Conservation (phyloP, 148 eudicot species). For the Cornus kousa region DNA sequence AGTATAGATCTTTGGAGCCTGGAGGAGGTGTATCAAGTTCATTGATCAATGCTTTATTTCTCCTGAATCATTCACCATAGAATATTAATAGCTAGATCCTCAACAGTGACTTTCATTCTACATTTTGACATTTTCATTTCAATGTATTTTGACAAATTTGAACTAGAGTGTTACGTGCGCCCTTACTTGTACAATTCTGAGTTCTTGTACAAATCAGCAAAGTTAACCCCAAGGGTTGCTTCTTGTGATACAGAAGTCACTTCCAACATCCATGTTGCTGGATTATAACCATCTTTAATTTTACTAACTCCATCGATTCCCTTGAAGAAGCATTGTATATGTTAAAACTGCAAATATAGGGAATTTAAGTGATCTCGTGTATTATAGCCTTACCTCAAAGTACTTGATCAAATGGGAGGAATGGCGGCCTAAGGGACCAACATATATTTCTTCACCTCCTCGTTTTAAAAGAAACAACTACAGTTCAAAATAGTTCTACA, state of each 20-base stretch:
- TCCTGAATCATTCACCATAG: slow-evolving; percentile 31
- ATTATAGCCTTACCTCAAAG: slow-evolving; percentile 41
- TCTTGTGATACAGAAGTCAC: slow-evolving; percentile 60
- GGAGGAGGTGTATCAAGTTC: slow-evolving; percentile 48
- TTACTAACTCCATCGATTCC: slow-evolving; percentile 49
- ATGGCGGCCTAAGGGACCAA: slow-evolving; percentile 47
- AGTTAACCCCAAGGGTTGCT: slow-evolving; percentile 45
- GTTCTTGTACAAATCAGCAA: slow-evolving; percentile 47
- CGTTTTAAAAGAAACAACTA: slow-evolving; percentile 53
- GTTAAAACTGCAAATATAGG: not conserved
- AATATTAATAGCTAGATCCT: not conserved
- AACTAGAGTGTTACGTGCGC: not conserved
- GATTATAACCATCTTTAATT: slow-evolving; percentile 68
- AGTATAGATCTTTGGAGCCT: slow-evolving; percentile 49
- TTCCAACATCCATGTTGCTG: slow-evolving; percentile 80
- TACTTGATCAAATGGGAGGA: slow-evolving; percentile 40
- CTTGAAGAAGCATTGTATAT: slow-evolving; percentile 17
- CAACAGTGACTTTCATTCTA: not conserved
- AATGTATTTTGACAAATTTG: not conserved
- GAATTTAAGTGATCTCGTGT: not conserved
- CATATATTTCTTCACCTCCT: slow-evolving; percentile 64
- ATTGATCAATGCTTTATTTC: slow-evolving; percentile 45
- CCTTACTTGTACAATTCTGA: slow-evolving; percentile 50
- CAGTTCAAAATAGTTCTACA: not conserved
- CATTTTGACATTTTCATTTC: no score